A percentile compares a stretch with the other conserved stretches of the same genome.
Evolutionary conservation across 2,329 filamentous ascomycete genomes (phyloP).

Genomic region (Emergomyces pasteurianus): DNA sequence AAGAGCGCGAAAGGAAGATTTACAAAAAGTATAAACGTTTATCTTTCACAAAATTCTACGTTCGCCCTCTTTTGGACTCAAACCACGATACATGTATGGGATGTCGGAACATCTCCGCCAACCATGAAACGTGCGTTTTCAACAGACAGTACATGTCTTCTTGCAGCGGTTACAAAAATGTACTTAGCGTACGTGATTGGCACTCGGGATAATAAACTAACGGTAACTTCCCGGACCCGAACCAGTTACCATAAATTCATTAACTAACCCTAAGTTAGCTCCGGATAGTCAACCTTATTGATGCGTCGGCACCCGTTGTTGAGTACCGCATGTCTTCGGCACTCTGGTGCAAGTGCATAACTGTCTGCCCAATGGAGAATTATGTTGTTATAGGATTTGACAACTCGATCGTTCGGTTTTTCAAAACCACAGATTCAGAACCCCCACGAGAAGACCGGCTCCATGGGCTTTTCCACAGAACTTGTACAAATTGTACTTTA

Average conservation of each 20-base stretch:
- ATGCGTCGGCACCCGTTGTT: conserved; percentile 20
- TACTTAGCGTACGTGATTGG: conserved; percentile 31
- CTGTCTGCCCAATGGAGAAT: conserved; percentile 30
- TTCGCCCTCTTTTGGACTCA: conserved; percentile 32
- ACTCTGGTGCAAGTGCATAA: conserved; percentile 30
- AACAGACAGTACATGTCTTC: conserved; percentile 29
- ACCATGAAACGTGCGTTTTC: conserved; percentile 22
- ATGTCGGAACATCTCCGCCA: conserved; percentile 27
- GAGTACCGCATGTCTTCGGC: conserved; percentile 31
- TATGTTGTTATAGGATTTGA: conserved; percentile 33
- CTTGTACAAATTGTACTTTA: conserved; percentile 26
- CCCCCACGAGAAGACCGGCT: conserved; percentile 28
- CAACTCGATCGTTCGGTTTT: conserved; percentile 30
- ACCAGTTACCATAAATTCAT: background rate
- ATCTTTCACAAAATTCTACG: conserved; percentile 28
- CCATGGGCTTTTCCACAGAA: conserved; percentile 22
- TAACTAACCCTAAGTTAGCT: conserved; percentile 17
- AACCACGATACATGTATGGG: conserved; percentile 28
- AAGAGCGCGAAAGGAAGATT: conserved; percentile 22
- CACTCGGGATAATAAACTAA: conserved; percentile 31
- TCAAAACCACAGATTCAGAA: conserved; percentile 24
- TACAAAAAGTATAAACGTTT: conserved; percentile 24
- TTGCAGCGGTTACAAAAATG: conserved; percentile 27
- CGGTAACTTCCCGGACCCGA: conserved; percentile 18
- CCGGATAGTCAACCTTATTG: conserved; percentile 26